Percentiles rank a stretch among this genome's conserved stretches.
These are phyloP conservation scores for Ustilago vetiveriae DNA, from an alignment of 1,284 basidiomycete species.

Conservation along the genomic window DNA sequence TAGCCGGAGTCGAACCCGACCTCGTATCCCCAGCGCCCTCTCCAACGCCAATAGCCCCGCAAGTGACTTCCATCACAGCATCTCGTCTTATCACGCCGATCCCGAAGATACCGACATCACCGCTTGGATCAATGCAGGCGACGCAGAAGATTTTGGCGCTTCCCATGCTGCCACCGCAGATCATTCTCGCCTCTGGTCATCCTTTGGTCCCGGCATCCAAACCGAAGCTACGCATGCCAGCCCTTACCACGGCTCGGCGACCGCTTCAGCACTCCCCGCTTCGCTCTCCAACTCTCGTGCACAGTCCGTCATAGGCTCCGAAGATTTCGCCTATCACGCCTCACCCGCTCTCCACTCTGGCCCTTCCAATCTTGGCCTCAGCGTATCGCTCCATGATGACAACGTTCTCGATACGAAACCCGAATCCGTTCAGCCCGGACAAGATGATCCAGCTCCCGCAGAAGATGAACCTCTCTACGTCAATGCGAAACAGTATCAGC, in stretches of 20 bases:
- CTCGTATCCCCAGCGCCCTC: constrained; percentile 36
- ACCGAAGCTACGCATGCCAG: constrained; percentile 18
- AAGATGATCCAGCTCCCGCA: constrained; percentile 24
- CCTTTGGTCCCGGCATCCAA: constrained; percentile 31
- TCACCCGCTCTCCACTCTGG: constrained; percentile 15
- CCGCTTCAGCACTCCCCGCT: constrained; percentile 11
- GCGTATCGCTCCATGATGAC: constrained; percentile 19
- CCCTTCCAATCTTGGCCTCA: constrained; percentile 40
- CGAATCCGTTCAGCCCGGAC: constrained; percentile 6
- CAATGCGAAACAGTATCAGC: constrained; percentile 66
- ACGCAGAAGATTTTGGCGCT: constrained; percentile 32
- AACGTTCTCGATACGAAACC: constrained; percentile 15
- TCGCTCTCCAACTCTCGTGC: constrained; percentile 33
- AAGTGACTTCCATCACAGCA: constrained; percentile 45
- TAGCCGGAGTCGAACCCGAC: constrained; percentile 40
- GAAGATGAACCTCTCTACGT: constrained; percentile 65
- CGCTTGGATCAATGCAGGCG: constrained; percentile 51
- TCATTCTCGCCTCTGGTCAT: constrained; percentile 47
- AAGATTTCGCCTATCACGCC: constrained; percentile 35
- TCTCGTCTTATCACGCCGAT: constrained; percentile 42
- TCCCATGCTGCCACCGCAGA: constrained; percentile 17
- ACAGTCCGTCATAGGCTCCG: constrained; percentile 29
- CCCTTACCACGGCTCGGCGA: constrained; percentile 32
- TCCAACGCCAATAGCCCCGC: constrained; percentile 39
- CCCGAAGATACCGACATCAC: constrained; percentile 49